Conservation (phyloP, 1,284 basidiomycete species). For the Cryptococcus floricola region DNA sequence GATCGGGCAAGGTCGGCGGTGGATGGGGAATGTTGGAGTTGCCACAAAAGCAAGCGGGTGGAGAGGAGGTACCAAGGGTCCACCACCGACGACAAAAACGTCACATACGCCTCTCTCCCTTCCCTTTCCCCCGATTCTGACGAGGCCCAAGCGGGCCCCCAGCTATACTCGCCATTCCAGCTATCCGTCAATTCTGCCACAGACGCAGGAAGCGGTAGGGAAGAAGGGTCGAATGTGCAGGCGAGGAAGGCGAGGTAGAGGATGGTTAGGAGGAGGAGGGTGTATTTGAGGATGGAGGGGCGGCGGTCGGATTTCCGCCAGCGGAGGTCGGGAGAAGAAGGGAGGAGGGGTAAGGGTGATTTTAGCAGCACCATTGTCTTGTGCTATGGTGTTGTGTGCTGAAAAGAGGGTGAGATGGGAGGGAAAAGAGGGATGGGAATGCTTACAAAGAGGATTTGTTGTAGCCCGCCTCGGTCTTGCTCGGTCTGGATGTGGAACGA, state of each 20-base stretch:
- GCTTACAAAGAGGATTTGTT: no score
- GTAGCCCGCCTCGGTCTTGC: no score
- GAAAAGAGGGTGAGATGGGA: no score
- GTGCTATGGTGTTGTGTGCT: no score
- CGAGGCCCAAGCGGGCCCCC: no score
- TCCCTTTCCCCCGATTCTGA: no score
- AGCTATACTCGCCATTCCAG: no score
- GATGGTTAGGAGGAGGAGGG: slow-evolving; percentile 6
- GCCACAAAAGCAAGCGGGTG: slow-evolving; percentile 9
- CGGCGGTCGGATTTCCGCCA: neutral
- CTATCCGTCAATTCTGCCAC: no score
- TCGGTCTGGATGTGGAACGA: no score
- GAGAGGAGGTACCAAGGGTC: slow-evolving; percentile 6
- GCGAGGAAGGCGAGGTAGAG: neutral
- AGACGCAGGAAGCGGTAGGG: neutral
- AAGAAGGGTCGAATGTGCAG: neutral
- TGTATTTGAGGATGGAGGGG: neutral
- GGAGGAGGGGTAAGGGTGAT: neutral
- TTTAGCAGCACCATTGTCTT: no score
- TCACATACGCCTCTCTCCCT: slow-evolving; percentile 11
- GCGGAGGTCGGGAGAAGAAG: slow-evolving; percentile 4
- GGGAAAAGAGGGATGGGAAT: no score
- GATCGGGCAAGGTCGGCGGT: neutral
- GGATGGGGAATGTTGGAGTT: slow-evolving; percentile 4
- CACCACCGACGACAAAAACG: slow-evolving; percentile 9